Base-by-base conservation (phyloP, 768 basidiomycete species). In the Collybia sp. region DNA sequence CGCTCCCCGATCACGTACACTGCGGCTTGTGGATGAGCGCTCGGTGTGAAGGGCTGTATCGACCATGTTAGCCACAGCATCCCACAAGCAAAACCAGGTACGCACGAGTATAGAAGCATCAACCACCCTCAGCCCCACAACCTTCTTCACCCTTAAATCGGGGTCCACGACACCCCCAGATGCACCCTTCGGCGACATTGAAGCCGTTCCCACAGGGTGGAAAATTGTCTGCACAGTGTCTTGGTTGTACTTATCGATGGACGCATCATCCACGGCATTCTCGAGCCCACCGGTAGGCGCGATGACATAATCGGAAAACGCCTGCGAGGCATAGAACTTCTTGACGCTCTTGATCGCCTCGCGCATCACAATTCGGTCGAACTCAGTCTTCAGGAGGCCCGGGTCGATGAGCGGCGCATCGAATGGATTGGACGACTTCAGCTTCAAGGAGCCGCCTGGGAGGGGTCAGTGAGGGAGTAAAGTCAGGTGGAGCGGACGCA, bases 131-230 rank as follows among this genome's bases (percentile, higher is more conserved):
- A 70, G 39, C 9, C 64, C 68, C 0, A 11, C 31, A 2, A 63
- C 56, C 9, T 65, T 65, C 49, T 69, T 67, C 8, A 71, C 64
- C n/a, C 37, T 46, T 33, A 71, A 48, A 44, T 65, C 56, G 30
- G 53, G 53, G 39, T 54, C 50, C 12, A 54, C 50, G 3, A 54
- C 50, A 2, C 53, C 53, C 19, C 38, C 42, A 30, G 35, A 12
- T n/a, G 47, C 50, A 12, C 46, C 53, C 17, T 30, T 47, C 8
- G 49, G 25, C 8, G 53, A 51, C 61, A 68, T 65, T 2, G 44
- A 35, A 6, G 63, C 57, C 4, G 61, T 63, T 0, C 62, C 57
- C 5, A 58, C 58, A 1, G 59, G 55, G 43, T 69, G 68, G 17
- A 37, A 58, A 5, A 60, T 44, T 3, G 53, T 58, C 13, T 30